A percentile compares a stretch with the other conserved stretches of the same genome.
phyloP scores from a whole-genome alignment of 345 rosid species.

The Eucalyptus tenuipes region DNA sequence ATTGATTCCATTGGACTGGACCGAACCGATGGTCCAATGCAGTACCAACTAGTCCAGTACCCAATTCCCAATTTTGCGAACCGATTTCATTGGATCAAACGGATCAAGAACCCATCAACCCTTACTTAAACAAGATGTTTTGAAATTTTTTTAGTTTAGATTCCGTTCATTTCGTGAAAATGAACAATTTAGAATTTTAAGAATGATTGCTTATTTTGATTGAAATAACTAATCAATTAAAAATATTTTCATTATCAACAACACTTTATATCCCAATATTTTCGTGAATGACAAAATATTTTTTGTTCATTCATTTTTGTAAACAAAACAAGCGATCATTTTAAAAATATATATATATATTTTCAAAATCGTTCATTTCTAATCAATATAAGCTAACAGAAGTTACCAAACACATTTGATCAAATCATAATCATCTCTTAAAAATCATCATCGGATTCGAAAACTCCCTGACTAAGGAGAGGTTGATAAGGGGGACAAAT shows the following conservation, averaged over 20 bases:
- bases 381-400: not conserved
- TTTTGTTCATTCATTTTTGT: no score
- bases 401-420: not conserved
- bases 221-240: no score
- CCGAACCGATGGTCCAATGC: accelerated
- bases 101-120: no score
- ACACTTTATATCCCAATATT: no score
- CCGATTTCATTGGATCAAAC: accelerated
- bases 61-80: no score
- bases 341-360: accelerated
- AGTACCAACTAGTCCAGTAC: accelerated
- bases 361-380: no score
- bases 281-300: accelerated
- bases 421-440: not conserved
- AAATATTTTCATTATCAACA: no score
- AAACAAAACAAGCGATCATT: accelerated
- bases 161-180: accelerated
- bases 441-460: not conserved
- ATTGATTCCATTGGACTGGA: accelerated
- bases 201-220: no score
- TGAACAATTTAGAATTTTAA: no score
- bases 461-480: not conserved
- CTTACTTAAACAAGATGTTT: accelerated
- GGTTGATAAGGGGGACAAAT: not conserved
- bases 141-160: no score